Base-by-base conservation (phyloP, 768 basidiomycete species). In the Plicaturopsis crispa region DNA sequence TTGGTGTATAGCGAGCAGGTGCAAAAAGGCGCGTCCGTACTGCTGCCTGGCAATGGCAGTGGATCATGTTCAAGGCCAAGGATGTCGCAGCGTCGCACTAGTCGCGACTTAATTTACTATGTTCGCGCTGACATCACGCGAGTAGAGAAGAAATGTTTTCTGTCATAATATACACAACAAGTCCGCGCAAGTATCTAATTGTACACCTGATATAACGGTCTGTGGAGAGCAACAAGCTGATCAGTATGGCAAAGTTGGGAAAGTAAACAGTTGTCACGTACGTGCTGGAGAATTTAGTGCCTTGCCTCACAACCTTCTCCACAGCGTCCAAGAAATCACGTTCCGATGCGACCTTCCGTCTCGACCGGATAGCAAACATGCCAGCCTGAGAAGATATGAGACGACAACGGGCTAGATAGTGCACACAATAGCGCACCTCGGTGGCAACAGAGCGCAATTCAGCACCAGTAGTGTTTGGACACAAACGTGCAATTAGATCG, bases 311-410 rank as follows among this genome's bases (percentile, higher is more conserved):
- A 41, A 99, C 96, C 66, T 98, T 98, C 70, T 99, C 96, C 2
- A 99, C 94, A 8, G 92, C 86, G 47, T 96, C 92, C 56, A 99
- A 66, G 67, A 97, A 99, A 62, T 99, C 96, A 39, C 90, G 83
- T 57, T 99, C 96, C 4, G 91, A 91, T 1, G 93, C 92, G 1
- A 98, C 91, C 61, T 98, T 98, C 61, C 96, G 73, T 50, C 96
- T 73, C 32, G 90, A 87, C 42, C 96, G 85, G 54, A 99, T 99
- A 2, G 96, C 94, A 63, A 94, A 99, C 96, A 99, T 98, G n/a
- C 96, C 96, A 34, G 96, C 96, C 84, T 88, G 46, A n/a, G 14
- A 32, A 26, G 18, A 42, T 28, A 28, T 8, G 26, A 8, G 26
- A 28, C 26, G 14, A 28, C 8, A 28, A 14, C 26, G 14, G 14